Conservation (phyloP, 2,329 filamentous ascomycete genomes). For the Paecilomyces sp. region DNA sequence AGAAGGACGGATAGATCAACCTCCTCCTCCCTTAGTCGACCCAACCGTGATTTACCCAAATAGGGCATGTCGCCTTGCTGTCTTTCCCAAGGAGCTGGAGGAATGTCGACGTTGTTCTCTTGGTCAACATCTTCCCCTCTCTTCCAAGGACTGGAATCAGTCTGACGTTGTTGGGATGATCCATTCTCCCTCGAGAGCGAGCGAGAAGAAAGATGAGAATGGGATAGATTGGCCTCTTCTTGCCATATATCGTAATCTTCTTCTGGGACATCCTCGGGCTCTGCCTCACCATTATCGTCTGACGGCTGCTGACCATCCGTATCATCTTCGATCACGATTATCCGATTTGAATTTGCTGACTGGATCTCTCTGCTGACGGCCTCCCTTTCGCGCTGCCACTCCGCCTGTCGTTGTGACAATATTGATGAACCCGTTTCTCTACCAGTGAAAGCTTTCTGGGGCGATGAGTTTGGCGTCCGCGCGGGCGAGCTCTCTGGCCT, state of each 20-base stretch:
- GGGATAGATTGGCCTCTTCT: constrained; percentile 31
- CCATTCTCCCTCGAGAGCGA: constrained; percentile 13
- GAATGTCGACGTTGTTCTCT: constrained; percentile 15
- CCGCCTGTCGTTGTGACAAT: constrained; percentile 23
- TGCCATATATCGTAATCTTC: constrained; percentile 43
- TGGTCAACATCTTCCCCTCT: constrained; percentile 16
- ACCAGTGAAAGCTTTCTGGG: background rate
- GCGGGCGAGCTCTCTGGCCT: background rate
- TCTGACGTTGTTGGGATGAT: constrained; percentile 10
- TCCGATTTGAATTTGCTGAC: constrained; percentile 33
- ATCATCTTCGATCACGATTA: constrained; percentile 40
- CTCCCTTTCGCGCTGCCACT: constrained; percentile 41
- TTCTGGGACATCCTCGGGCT: constrained; percentile 14
- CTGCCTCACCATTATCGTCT: constrained; percentile 4
- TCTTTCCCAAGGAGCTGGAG: constrained; percentile 21
- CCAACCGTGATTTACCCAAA: constrained; percentile 25
- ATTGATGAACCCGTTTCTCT: constrained; percentile 12
- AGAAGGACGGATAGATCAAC: constrained; percentile 27
- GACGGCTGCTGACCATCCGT: constrained; percentile 8
- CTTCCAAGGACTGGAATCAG: constrained; percentile 26
- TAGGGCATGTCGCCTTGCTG: constrained; percentile 19
- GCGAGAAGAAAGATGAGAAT: constrained; percentile 18
- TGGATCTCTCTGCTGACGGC: constrained; percentile 37
- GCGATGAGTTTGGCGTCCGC: background rate
- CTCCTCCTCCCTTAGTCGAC: constrained; percentile 25